Base-by-base conservation (phyloP, 768 basidiomycete genomes). In the Cystobasidiopsis lactophilus region DNA sequence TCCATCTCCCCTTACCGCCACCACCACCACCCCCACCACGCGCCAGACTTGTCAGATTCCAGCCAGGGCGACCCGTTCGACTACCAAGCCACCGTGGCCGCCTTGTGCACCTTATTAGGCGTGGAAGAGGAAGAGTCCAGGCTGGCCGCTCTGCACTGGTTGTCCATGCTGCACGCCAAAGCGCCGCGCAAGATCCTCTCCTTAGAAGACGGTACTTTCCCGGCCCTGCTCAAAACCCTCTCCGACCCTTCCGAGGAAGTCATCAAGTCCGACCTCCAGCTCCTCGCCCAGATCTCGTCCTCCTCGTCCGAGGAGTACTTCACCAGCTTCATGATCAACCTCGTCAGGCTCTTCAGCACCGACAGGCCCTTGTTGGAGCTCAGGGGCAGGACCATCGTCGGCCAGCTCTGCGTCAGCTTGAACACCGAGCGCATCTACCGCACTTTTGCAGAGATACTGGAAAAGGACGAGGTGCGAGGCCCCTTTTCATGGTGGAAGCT, bases 241-340 rank as follows among this genome's bases (percentile, higher is more conserved):
- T 96, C 91, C 2, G 93, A 98, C 64, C 81, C 80, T 3, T 93
- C 91, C 3, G 91, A 96, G 66, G 88, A 93, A 72, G 86, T 98
- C 31, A 86, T 98, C 66, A 96, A 91, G 66, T 80, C 89, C 59
- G 89, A 98, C 63, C 67, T 98, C 50, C 89, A 91, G 60, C 76
- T 98, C 14, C 73, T 98, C 11, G 91, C 93, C 0, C 93, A 96
- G 61, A 98, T 98, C 52, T 93, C 88, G 0, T 88, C 86, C 1
- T 81, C 77, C 58, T 89, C 91, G 3, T 88, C 91, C 61, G 91
- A 96, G 64, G 77, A 77, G 41, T 95, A 95, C 67, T 96, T 96
- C 70, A 85, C 82, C 51, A 75, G 77, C 1, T 93, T 96, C 67
- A 89, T 96, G 85, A 77, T 79, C 64, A 93, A 93, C 57, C 75